A percentile compares a stretch with the other conserved stretches of the same genome.
These are phyloP conservation scores for Rosa hybrid DNA, from an alignment of 331 rosid genomes.

Conservation along the genomic window DNA sequence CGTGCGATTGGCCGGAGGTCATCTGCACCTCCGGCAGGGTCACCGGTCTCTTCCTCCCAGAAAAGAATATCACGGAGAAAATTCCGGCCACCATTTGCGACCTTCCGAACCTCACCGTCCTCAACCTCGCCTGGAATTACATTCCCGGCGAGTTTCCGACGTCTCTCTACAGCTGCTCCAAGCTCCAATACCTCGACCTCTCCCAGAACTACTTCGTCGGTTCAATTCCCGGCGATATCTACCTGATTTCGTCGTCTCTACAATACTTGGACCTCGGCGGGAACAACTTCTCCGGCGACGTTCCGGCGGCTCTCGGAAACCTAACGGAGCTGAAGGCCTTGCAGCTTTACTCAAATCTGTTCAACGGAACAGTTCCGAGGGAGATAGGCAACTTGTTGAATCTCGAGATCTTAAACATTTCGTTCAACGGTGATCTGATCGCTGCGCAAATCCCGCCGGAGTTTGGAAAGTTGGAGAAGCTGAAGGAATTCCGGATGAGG, in stretches of 20 bases:
- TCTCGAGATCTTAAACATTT: constrained; percentile 53
- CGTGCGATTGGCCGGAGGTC: constrained; percentile 72
- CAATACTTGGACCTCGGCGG: constrained; percentile 48
- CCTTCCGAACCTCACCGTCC: constrained; percentile 48
- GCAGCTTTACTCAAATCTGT: constrained; percentile 37
- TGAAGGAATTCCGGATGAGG: constrained; percentile 48
- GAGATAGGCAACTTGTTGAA: constrained; percentile 63
- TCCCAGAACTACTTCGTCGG: constrained; percentile 62
- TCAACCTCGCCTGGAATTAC: constrained; percentile 55
- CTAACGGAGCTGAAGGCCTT: constrained; percentile 37
- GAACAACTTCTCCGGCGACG: constrained; percentile 64
- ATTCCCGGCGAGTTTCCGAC: constrained; percentile 70
- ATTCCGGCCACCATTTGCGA: constrained; percentile 58
- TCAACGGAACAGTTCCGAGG: constrained; percentile 56
- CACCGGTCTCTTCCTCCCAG: constrained; percentile 43
- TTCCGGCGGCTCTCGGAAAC: constrained; percentile 59
- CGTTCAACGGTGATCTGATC: constrained; percentile 30
- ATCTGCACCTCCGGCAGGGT: constrained; percentile 42
- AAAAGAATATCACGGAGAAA: constrained; percentile 33
- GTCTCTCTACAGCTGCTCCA: constrained; percentile 60
- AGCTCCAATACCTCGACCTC: constrained; percentile 58
- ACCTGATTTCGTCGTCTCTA: constrained; percentile 38
- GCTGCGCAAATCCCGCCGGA: constrained; percentile 55
- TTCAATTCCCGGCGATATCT: constrained; percentile 54
- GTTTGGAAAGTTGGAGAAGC: constrained; percentile 50